Percentiles rank a stretch among this genome's conserved stretches.
Evolutionary conservation across 768 basidiomycete genomes (phyloP).

Genomic region (Imleria badia): DNA sequence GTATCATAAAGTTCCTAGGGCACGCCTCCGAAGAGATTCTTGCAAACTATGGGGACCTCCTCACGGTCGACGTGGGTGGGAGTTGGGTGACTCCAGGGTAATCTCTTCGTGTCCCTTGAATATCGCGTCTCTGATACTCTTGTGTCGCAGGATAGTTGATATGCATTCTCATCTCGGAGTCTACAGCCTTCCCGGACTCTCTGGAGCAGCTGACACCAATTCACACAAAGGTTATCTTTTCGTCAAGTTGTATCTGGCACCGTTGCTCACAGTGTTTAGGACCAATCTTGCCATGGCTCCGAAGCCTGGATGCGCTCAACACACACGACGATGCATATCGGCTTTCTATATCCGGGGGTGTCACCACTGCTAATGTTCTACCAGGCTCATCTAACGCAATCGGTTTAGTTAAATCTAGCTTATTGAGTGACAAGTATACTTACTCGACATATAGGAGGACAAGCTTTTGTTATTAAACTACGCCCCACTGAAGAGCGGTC

Average conservation of each 20-base stretch:
- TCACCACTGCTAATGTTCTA: slow-evolving; percentile 80
- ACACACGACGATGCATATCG: slow-evolving; percentile 78
- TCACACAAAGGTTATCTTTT: slow-evolving; percentile 47
- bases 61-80: slow-evolving; percentile 58
- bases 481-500: slow-evolving; percentile 75
- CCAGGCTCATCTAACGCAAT: slow-evolving; percentile 78
- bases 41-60: slow-evolving; percentile 42
- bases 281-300: slow-evolving; percentile 73
- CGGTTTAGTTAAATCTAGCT: slow-evolving; percentile 42
- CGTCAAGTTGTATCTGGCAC: not conserved
- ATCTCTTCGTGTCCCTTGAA: slow-evolving; percentile 21
- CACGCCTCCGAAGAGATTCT: slow-evolving; percentile 42
- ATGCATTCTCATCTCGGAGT: slow-evolving; percentile 82
- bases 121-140: slow-evolving; percentile 35
- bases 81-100: slow-evolving; percentile 73
- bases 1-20: slow-evolving; percentile 36
- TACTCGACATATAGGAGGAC: slow-evolving; percentile 57
- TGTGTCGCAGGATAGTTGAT: slow-evolving; percentile 48
- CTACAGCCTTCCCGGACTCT: slow-evolving; percentile 53
- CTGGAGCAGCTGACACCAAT: slow-evolving; percentile 57
- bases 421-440: slow-evolving; percentile 4
- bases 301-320: slow-evolving; percentile 82
- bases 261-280: slow-evolving; percentile 27
- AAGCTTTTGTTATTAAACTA: slow-evolving; percentile 85
- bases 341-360: slow-evolving; percentile 81